These are phyloP conservation scores for Sclerotiophoma versabilis DNA, from an alignment of 2,329 filamentous ascomycete species.

Conservation along the genomic window DNA sequence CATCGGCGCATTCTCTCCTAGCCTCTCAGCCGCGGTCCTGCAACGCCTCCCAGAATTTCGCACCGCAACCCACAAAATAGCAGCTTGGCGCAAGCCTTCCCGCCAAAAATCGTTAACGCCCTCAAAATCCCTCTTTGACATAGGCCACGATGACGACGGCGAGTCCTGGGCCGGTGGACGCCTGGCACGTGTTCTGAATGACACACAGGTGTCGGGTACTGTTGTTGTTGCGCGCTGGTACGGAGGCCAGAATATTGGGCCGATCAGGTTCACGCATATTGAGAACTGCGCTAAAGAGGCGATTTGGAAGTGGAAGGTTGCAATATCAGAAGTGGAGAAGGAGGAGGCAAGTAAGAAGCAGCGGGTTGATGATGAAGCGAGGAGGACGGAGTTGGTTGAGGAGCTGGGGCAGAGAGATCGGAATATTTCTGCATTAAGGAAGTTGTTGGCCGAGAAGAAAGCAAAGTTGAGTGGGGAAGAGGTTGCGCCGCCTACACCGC, in stretches of 20 bases:
- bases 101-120: slow-evolving; percentile 55
- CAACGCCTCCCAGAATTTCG: slow-evolving; percentile 55
- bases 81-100: slow-evolving; percentile 59
- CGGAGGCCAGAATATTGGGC: slow-evolving; percentile 61
- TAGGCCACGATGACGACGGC: slow-evolving; percentile 61
- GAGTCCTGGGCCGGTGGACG: slow-evolving; percentile 60
- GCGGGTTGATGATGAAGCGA: slow-evolving; percentile 44
- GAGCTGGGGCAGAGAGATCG: slow-evolving; percentile 53
- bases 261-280: slow-evolving; percentile 61
- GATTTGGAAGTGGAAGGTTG: slow-evolving; percentile 52
- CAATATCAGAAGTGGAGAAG: slow-evolving; percentile 40
- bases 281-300: slow-evolving; percentile 58
- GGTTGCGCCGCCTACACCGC: slow-evolving; percentile 35
- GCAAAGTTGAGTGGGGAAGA: slow-evolving; percentile 39
- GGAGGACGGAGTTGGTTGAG: slow-evolving; percentile 48
- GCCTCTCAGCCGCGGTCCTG: slow-evolving; percentile 49
- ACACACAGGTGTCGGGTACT: slow-evolving; percentile 53
- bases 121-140: slow-evolving; percentile 49
- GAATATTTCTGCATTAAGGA: slow-evolving; percentile 57
- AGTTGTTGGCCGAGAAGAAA: slow-evolving; percentile 54
- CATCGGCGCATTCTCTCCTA: slow-evolving; percentile 58
- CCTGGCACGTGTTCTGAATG: slow-evolving; percentile 56
- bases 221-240: slow-evolving; percentile 64
- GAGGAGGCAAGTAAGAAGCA: slow-evolving; percentile 48
- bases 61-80: slow-evolving; percentile 59